Evolutionary conservation across 495 filamentous ascomycete species (phyloP), one percentile per base, ranked within the genome.

Genomic region (Xanthoparmelia taractica): DNA sequence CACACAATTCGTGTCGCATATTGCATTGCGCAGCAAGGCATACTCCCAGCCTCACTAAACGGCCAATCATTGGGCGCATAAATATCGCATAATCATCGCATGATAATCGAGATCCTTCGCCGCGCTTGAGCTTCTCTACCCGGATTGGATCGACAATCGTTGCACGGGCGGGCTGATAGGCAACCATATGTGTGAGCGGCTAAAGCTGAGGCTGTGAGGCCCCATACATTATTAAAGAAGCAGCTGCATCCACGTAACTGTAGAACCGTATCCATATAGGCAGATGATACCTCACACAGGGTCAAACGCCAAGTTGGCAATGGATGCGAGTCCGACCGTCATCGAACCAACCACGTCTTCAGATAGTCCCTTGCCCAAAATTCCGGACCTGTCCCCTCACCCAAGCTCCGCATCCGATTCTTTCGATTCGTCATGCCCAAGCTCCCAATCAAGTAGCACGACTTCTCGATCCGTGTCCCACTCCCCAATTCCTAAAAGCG

Each of bases 311-410:
- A 12, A 6, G 31, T 58, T 63, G 61, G 41, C 40, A 15, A 27
- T 5, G 11, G 8, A 58, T 4, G 34, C 10, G 7, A 40, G 13
- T 27, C 33, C 61, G 27, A 52, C 2, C 31, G 36, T 47, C 8
- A 33, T 38, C 20, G 61, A 58, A 48, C 20, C 52, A 48, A 25
- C 61, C 29, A 47, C 23, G 18, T 57, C 61, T 2, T 52, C 25
- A 18, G 48, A 20, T 2, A 4, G 20, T 7, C 50, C 31, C 47
- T 31, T 36, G 43, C 47, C 55, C 29, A 29, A 4, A 18, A 45
- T 18, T 1, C 38, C 61, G 25, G 58, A 40, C 12, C 61, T 57
- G 18, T 34, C 55, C 56, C 34, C 56, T 47, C 23, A 54, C 18
- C 11, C 29, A 58, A 40, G 25, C n/a, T 33, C 61, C 18, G 50